Conservation (phyloP, 139 green algal species). For the Chlamydomonas urium region DNA sequence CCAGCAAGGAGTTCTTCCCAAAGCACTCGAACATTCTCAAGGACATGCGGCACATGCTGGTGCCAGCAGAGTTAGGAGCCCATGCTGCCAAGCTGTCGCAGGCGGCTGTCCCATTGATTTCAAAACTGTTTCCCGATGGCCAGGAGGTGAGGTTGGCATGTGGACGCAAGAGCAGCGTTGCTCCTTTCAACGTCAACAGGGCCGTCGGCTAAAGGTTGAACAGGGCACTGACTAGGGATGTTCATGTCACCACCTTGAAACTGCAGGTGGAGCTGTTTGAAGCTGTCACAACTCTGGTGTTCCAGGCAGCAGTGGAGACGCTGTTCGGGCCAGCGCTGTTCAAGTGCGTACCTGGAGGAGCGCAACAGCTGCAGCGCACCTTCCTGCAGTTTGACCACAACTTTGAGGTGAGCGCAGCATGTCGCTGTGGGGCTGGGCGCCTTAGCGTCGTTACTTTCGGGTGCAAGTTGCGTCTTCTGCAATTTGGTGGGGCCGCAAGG, state of each 20-base stretch:
- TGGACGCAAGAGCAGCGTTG: too few relatives aligned
- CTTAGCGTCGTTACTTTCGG: too few relatives aligned
- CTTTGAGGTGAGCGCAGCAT: slow-evolving; percentile 69
- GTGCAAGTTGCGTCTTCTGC: too few relatives aligned
- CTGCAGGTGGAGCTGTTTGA: slow-evolving; percentile 62
- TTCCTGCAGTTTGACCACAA: slow-evolving; percentile 57
- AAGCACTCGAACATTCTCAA: slow-evolving; percentile 44
- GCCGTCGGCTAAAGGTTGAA: too few relatives aligned
- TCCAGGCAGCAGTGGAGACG: slow-evolving; percentile 32
- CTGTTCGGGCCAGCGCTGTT: slow-evolving; percentile 43
- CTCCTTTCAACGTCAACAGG: too few relatives aligned
- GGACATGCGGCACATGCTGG: slow-evolving; percentile 34
- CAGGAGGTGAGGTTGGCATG: too few relatives aligned
- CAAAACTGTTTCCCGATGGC: neutral
- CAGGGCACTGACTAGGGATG: too few relatives aligned
- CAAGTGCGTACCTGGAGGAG: neutral
- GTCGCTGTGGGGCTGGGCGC: too few relatives aligned
- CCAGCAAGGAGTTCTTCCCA: slow-evolving; percentile 47
- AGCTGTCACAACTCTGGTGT: slow-evolving; percentile 46
- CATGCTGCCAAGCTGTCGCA: slow-evolving; percentile 8
- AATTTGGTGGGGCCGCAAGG: too few relatives aligned
- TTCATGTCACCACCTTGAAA: too few relatives aligned
- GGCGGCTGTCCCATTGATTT: neutral
- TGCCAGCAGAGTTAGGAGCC: slow-evolving; percentile 28
- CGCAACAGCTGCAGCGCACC: neutral